Conservation (phyloP, 2,329 filamentous ascomycete genomes). For the Hortaea werneckii region DNA sequence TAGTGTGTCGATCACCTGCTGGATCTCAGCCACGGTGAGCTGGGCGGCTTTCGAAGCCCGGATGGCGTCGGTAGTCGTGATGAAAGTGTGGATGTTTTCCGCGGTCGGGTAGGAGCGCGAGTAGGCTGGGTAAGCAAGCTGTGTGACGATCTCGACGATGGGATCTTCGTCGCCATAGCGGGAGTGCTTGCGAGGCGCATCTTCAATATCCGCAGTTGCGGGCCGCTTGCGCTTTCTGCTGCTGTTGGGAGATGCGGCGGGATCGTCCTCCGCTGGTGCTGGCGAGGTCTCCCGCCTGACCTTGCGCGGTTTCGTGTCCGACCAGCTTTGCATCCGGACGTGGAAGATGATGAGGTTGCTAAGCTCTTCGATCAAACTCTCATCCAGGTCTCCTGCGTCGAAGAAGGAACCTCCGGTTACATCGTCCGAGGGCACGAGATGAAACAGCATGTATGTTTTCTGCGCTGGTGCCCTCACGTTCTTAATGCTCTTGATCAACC, state of each 20-base stretch:
- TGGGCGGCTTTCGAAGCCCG: conserved; percentile 50
- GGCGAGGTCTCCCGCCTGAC: conserved; percentile 5
- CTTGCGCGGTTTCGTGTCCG: conserved; percentile 36
- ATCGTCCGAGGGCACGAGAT: conserved; percentile 74
- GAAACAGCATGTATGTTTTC: conserved; percentile 91
- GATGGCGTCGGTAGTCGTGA: conserved; percentile 60
- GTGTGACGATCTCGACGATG: conserved; percentile 13
- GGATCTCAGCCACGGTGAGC: conserved; percentile 59
- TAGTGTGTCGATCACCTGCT: conserved; percentile 78
- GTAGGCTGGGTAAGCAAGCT: conserved; percentile 22
- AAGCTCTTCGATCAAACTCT: conserved; percentile 72
- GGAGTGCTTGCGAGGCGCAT: conserved; percentile 17
- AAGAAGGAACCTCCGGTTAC: conserved; percentile 94
- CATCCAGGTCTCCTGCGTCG: conserved; percentile 80
- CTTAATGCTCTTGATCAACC: conserved; percentile 79
- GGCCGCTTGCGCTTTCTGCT: conserved; percentile 20
- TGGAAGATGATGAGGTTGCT: conserved; percentile 63
- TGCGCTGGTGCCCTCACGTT: conserved; percentile 83
- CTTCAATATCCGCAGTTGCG: conserved; percentile 21
- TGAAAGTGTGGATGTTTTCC: conserved; percentile 62
- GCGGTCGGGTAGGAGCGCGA: conserved; percentile 66
- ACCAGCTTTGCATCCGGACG: conserved; percentile 63
- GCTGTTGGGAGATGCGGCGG: not conserved
- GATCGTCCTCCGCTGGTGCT: conserved; percentile 1
- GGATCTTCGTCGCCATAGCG: conserved; percentile 8